Base-by-base conservation (phyloP, 352 stramenopile species). In the Aphanomyces invadans region DNA sequence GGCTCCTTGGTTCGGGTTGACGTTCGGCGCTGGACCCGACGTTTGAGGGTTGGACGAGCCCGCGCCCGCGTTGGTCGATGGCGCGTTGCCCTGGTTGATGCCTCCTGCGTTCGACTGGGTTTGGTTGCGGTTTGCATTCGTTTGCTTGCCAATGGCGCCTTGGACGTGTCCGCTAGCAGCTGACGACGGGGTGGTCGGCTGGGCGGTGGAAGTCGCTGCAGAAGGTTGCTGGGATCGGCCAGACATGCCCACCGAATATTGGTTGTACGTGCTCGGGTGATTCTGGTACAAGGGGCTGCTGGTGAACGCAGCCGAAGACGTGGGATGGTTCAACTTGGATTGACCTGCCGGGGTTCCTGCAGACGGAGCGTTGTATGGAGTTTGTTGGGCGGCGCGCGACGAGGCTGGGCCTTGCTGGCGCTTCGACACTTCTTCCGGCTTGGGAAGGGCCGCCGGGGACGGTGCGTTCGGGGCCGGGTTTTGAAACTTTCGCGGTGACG, bases 241-340 rank as follows among this genome's bases (percentile, higher is more conserved):
- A 17, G 77, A 75, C 67, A 94, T 73, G 66, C 87, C 82, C 75
- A 94, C 91, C 45, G 79, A 75, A 75, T 94, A 94, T 70, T 94
- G 83, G 42, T 78, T 76, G 71, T 92, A 94, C 3, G 80, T 79
- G 21, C 81, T 61, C 68, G 90, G 86, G 68, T 92, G 90, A 25
- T 82, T 57, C 65, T 89, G 86, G 69, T 94, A 94, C 46, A 94
- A 60, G 33, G 76, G 78, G 31, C 75, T 70, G n/a, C 75, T 72
- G n/a, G n/a, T n/a, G 44, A 88, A 88, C 17, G 74, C 74, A 28
- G 67, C 71, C 23, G 76, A 79, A 32, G 81, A 77, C 15, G 90
- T 80, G 61, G 36, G 36, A n/a, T n/a, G n/a, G n/a, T 80, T 81
- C 60, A 79, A 84, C 73, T 90, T 89, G 29, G 69, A 73, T 26